Evolutionary conservation across 306 rosid species (phyloP), one percentile per base, ranked within the genome.

Genomic region (Dalbergia cultrata): DNA sequence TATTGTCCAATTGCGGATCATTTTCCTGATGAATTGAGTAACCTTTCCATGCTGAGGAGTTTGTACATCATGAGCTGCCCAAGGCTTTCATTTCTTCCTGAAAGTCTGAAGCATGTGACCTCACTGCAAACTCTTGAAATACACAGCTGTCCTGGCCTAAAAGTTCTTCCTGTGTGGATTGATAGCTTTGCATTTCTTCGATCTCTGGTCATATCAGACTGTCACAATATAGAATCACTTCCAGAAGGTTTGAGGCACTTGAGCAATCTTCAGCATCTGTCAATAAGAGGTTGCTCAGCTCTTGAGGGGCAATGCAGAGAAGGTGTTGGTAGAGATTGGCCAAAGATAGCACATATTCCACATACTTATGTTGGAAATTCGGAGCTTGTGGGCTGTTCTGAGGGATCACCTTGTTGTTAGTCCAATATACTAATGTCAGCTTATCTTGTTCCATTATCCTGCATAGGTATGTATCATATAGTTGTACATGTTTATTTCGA

Each of bases 111-210:
- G 7, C 41, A 35, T 35, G 41, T 35, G 6, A 35, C 54, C 33
- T 62, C 82, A 6, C 47, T 79, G 17, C 81, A 74, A 73, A 83
- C 47, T 43, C 43, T 78, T 70, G 83, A 83, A 52, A 68, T 83
- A 34, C 87, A 22, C 11, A 63, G 74, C 17, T 79, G 83, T 33
- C 68, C 62, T 1, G 37, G 41, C 9, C 34, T 83, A 19, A 31
- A 7, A 21, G 53, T 12, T 58, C 37, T 83, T 13, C 77, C 87
- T 0, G 68, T 60, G 9, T 78, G 87, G 83, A 56, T 49, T 17
- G 44, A 43, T 14, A 44, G 59, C 52, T 59, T 78, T 39, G 31
- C 45, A 45, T 67, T 64, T 9, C 84, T 78, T 31, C 31, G 87
- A 59, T 78, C 83, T 8, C 59, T 83, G 80, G 9, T 53, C 44